phyloP scores from a whole-genome alignment of 2,329 filamentous ascomycete species.

The Talaromyces sp. region DNA sequence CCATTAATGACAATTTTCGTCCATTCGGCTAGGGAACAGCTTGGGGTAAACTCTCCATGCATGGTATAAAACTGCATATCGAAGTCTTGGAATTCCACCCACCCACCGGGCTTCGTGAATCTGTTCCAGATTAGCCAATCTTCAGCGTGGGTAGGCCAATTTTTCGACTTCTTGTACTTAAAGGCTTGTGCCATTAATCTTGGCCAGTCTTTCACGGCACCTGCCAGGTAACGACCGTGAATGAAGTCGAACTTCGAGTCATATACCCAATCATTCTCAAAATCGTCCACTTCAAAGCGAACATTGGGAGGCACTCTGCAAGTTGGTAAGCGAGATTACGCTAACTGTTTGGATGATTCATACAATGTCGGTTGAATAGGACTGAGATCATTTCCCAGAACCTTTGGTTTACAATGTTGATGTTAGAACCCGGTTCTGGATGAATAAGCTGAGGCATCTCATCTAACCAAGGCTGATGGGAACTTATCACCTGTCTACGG shows the following conservation, averaged over 20 bases:
- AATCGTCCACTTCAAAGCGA: constrained; percentile 24
- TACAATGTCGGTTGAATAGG: constrained; percentile 18
- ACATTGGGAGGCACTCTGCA: constrained; percentile 25
- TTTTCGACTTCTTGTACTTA: constrained; percentile 18
- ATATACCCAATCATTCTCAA: constrained; percentile 21
- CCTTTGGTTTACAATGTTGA: not conserved
- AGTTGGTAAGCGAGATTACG: not conserved
- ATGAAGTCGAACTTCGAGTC: constrained; percentile 24
- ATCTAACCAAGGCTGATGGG: constrained; percentile 13
- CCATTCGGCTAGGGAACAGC: constrained; percentile 4
- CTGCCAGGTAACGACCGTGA: constrained; percentile 21
- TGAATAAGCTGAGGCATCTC: too few relatives aligned
- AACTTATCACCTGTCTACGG: constrained; percentile 8
- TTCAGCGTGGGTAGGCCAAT: too few relatives aligned
- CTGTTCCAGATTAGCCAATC: not conserved
- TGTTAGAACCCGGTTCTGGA: not conserved
- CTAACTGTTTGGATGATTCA: not conserved
- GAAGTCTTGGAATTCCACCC: constrained; percentile 22
- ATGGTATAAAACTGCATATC: constrained; percentile 16
- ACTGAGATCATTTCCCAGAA: constrained; percentile 18
- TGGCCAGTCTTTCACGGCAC: constrained; percentile 21
- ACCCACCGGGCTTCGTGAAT: constrained; percentile 23
- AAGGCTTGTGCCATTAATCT: constrained; percentile 13
- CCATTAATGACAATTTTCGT: constrained; percentile 5
- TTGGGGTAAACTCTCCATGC: not conserved